Base-by-base conservation (phyloP, 2,329 filamentous ascomycete genomes). In the Venturia effusa region DNA sequence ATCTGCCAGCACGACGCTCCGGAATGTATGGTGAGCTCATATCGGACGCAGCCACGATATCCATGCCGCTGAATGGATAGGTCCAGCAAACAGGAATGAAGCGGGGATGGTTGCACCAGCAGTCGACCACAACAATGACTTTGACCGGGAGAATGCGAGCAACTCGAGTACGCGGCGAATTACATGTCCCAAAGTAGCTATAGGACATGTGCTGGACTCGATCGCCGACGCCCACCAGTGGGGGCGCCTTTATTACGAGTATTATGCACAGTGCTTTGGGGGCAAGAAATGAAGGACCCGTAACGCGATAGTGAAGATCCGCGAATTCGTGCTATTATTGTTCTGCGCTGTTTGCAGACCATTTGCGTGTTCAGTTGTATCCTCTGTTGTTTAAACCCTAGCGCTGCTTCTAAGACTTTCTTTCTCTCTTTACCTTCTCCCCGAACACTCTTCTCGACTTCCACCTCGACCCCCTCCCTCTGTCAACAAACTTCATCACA, bases 21-120 rank as follows among this genome's bases (percentile, higher is more conserved):
- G 59, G n/a, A 32, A 45, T 54, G 61, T 54, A 24, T 40, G 61
- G 45, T 62, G 61, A 62, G 61, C 61, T 62, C 61, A 62, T 62
- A 41, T 34, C 34, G 34, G 34, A 22, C 40, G 41, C 59, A 41
- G 37, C 6, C 37, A 60, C 17, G 15, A 17, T 59, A 22, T 2
- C 39, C 32, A 59, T n/a, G 19, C 57, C 4, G 30, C 24, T n/a
- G 27, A 57, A n/a, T 34, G 30, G 8, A 34, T n/a, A 11, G n/a
- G 30, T 15, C 24, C 48, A 32, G 7, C 48, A 32, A 32, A 55
- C 48, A 55, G 17, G 24, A 32, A 32, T 30, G 27, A 48, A 48
- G 30, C 27, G 30, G 27, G 30, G 30, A 55, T 13, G 27, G 51
- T 11, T 34, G 51, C 5, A n/a, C 19, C 15, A 34, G 51, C 15